Evolutionary conservation across 371 early-diverging fungal genomes (phyloP), one percentile per base, ranked within the genome.

Genomic region (Rhizopus arrhizus): DNA sequence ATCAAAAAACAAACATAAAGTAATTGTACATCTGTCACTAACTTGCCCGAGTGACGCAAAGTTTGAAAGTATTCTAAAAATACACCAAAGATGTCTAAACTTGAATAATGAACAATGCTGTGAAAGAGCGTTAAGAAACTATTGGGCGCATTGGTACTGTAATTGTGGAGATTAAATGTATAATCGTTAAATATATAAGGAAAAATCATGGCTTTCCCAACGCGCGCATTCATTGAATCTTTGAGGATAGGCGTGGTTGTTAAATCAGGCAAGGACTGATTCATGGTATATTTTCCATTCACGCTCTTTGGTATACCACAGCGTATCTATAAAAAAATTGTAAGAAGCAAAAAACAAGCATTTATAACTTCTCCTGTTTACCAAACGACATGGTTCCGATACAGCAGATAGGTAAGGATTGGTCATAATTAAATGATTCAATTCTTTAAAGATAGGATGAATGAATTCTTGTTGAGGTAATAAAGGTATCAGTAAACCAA

Each of bases 1-100:
- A 91, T 65, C 49, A 90, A 65, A 10, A 88, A 85, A 58, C 89
- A 89, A 47, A 91, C 68, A 54, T 90, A 92, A 22, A 91, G 73
- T 15, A 91, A 63, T 61, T 92, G 92, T 4, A 85, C 81, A 68
- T 92, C 91, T 0, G 91, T 85, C 41, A 76, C 72, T 35, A 91
- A 65, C 41, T 67, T 65, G 41, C 74, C 81, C 4, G 77, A 72
- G 1, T 61, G 60, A 15, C 79, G 43, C 13, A 78, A 51, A n/a
- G 57, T 49, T 16, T 71, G 69, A 13, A 74, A 55, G 36, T 74
- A 74, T n/a, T 74, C 73, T 35, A 81, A 55, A 29, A 81, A 72
- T 7, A 69, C 45, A 15, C 59, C 64, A 55, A 88, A 73, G 0
- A 78, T 72, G 58, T 88, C 88, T 12, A 82, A 61, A 15, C 84